Base-by-base conservation (phyloP, 257 asterid species). In the Rhazya stricta region DNA sequence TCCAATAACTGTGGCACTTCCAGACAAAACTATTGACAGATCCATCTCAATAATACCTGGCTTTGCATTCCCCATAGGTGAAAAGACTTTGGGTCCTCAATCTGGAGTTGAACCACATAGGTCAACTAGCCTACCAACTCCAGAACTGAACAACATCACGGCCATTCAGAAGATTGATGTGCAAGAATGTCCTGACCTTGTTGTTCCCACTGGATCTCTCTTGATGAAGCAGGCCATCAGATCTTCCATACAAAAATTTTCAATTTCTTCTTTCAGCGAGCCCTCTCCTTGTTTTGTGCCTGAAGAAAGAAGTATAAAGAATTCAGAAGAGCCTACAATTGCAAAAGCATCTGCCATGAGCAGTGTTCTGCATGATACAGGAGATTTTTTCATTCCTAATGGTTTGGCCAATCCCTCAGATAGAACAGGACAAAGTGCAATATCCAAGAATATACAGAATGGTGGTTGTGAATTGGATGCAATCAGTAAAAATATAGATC, bases 11-110 rank as follows among this genome's bases (percentile, higher is more conserved):
- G 95, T 91, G 73, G 89, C 91, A 48, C 90, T 94, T 79, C 96
- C 97, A 18, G 96, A 85, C 63, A 92, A 85, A 84, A 72, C 78
- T n/a, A 83, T 86, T 67, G 97, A 86, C 79, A 79, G 92, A 80
- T 90, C 96, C 72, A 90, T 94, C 86, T 94, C 97, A 51, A 88
- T 81, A 30, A 73, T 94, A 79, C 90, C 93, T 67, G 95, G 95
- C 69, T 89, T 84, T 76, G 72, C 83, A 23, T 76, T 78, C 78
- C 86, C 89, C 37, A 74, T 79, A 25, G 76, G 76, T 78, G 90
- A 82, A 67, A 86, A 77, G 56, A 63, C 81, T 75, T 84, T 82
- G 46, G 88, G 85, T 61, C 84, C 86, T 62, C 90, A 81, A 75
- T 65, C 85, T 77, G 80, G 80, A 74, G 82, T 74, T 83, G 94